Conservation (phyloP, 495 filamentous ascomycete genomes). For the Penicillium samsonianum region DNA sequence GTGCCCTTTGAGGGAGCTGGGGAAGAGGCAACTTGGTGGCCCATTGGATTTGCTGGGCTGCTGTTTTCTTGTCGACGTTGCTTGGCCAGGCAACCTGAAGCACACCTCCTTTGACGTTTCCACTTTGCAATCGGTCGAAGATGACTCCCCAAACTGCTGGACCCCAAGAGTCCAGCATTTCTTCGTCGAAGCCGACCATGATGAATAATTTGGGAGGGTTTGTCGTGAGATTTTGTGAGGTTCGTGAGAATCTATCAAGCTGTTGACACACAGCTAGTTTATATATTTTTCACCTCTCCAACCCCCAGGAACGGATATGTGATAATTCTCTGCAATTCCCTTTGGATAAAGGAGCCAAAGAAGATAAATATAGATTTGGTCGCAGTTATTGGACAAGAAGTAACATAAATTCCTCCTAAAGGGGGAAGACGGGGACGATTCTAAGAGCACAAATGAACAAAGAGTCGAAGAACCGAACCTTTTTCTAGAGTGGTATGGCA, state of each 20-base stretch:
- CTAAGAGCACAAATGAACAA: neutral
- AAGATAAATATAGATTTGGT: neutral
- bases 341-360: neutral
- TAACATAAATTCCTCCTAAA: neutral
- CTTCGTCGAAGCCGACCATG: neutral
- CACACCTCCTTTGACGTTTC: neutral
- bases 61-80: neutral
- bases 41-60: slow-evolving; percentile 6
- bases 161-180: neutral
- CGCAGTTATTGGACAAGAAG: neutral
- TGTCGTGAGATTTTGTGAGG: neutral
- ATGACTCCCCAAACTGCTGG: slow-evolving; percentile 1
- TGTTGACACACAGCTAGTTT: neutral
- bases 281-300: neutral
- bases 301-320: neutral
- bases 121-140: slow-evolving; percentile 3
- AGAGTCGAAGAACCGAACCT: neutral
- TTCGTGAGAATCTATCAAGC: neutral
- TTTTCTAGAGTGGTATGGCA: no score
- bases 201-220: neutral
- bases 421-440: neutral
- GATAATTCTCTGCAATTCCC: neutral
- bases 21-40: slow-evolving; percentile 1
- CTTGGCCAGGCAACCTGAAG: slow-evolving; percentile 1
- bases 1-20: neutral